Evolutionary conservation across 208 protist species (phyloP), one percentile per base, ranked within the genome.

Genomic region (Novymonas esmeraldas): DNA sequence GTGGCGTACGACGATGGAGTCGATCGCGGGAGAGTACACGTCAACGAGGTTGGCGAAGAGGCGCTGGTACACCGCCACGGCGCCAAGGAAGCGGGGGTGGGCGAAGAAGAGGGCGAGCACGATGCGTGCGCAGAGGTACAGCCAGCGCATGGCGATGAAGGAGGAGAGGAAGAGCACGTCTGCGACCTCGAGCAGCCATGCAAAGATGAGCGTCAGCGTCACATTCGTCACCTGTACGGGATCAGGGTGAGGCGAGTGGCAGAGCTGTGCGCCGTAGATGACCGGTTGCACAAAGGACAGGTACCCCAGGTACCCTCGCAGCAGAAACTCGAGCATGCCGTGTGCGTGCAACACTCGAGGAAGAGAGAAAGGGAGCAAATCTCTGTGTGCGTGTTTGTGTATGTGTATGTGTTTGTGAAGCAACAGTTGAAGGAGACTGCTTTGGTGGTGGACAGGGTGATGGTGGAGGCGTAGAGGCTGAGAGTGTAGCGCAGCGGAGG

Each of bases 191-290:
- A 91, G 56, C 14, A 89, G 44, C 80, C 84, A 90, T 16, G 76
- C 48, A 60, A 95, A 82, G 50, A 95, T 82, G 57, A 95, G 72
- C 20, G 84, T 79, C 60, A 95, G 69, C 18, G 81, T 85, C 11
- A 81, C 60, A 56, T 95, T 95, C 6, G 86, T 84, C 1, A 92
- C 77, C 45, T 89, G 81, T 18, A 41, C 36, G 10, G 79, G 48
- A 46, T 90, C 68, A 2, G 85, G 81, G 13, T 69, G n/a, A 9
- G 42, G 34, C 10, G 66, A 54, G 26, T 66, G 63, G 67, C 79
- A 91, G 24, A 94, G 68, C 67, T 88, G 75, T n/a, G 76, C 74
- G 18, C 89, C 84, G 48, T 71, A 70, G 20, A 91, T 65, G 18
- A 90, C 64, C n/a, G 89, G 85, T 39, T 79, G 70, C 16, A 95